Evolutionary conservation across 2,329 filamentous ascomycete genomes (phyloP).

Genomic region (Podosphaera xanthii): DNA sequence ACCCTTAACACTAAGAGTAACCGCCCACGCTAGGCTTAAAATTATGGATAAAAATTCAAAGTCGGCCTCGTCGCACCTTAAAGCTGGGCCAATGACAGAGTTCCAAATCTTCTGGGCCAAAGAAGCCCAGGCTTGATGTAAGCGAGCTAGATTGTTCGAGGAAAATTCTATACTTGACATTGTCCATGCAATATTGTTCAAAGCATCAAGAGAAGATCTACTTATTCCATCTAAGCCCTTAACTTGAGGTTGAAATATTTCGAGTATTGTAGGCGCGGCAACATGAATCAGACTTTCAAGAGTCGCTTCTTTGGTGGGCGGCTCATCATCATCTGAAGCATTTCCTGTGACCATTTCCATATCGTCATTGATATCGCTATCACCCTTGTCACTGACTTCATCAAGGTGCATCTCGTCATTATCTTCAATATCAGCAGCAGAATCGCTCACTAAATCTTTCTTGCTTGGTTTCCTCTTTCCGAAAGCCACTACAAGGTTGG

Average conservation of each 20-base stretch:
- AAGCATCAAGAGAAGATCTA: slow-evolving; percentile 30
- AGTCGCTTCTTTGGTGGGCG: slow-evolving; percentile 13
- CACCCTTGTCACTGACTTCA: slow-evolving; percentile 25
- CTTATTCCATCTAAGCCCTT: slow-evolving; percentile 22
- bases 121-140: slow-evolving; percentile 31
- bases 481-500: slow-evolving; percentile 28
- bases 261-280: slow-evolving; percentile 13
- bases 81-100: slow-evolving; percentile 29
- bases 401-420: slow-evolving; percentile 20
- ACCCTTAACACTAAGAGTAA: slow-evolving; percentile 31
- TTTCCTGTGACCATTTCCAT: slow-evolving; percentile 39
- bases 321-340: slow-evolving; percentile 19
- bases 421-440: slow-evolving; percentile 7
- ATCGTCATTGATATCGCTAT: slow-evolving; percentile 35
- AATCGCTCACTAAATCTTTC: slow-evolving; percentile 20
- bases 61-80: slow-evolving; percentile 37
- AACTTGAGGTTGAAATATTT: slow-evolving; percentile 6
- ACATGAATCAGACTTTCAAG: slow-evolving; percentile 13
- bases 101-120: slow-evolving; percentile 33
- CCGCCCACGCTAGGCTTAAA: slow-evolving; percentile 41
- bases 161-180: slow-evolving; percentile 37
- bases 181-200: slow-evolving; percentile 48
- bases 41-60: slow-evolving; percentile 37
- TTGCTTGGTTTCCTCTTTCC: slow-evolving; percentile 22
- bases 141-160: slow-evolving; percentile 24